Percentiles rank a stretch among this genome's conserved stretches.
Evolutionary conservation across 257 asterid genomes (phyloP).

Genomic region (Paraleonurus japonicus): DNA sequence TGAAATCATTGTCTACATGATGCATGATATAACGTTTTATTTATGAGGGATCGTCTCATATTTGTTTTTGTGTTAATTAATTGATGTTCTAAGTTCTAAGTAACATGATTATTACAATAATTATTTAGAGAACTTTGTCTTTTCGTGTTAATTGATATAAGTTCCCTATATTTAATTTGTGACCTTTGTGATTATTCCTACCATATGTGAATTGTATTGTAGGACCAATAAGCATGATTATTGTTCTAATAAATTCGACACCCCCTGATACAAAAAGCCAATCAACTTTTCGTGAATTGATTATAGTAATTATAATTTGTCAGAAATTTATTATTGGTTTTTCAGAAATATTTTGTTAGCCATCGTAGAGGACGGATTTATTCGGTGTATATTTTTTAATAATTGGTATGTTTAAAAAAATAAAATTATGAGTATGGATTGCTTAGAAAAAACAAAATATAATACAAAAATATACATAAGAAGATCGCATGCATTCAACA

Average conservation of each 20-base stretch:
- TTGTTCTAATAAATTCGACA: not conserved
- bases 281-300: slow-evolving; percentile 22
- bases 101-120: not conserved
- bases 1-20: no score
- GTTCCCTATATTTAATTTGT: no score
- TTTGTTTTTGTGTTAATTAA: no score
- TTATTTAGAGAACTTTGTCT: not conserved
- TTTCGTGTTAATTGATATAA: not conserved
- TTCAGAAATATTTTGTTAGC: not conserved
- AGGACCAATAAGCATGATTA: slow-evolving; percentile 20
- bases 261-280: slow-evolving; percentile 15
- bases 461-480: no score
- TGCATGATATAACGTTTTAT: no score
- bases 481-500: no score
- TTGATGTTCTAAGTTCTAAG: no score
- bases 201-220: not conserved
- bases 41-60: no score
- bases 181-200: not conserved
- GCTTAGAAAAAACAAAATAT: not conserved
- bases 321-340: not conserved
- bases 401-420: not conserved
- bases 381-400: no score
- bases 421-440: not conserved
- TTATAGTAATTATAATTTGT: slow-evolving; percentile 17
- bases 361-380: not conserved